Percentiles rank a stretch among this genome's conserved stretches.
Conservation (phyloP, 202 grass and related monocot species). For the Cymbopogon flexuosus region DNA sequence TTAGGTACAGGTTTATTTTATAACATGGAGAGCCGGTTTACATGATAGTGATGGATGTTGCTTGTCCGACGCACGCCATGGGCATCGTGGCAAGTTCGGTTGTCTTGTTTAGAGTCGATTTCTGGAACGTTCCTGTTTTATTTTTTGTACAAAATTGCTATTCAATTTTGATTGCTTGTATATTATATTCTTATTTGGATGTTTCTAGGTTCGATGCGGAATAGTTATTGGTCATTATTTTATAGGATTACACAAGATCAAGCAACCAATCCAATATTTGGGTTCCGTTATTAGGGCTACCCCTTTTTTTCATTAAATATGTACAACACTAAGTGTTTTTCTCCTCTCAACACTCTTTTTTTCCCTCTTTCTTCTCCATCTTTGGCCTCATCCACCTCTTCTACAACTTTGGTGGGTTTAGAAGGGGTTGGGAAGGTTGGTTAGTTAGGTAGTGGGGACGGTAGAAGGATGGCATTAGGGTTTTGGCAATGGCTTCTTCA, state of each 20-base stretch:
- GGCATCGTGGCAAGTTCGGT: neutral
- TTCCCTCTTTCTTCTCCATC: no score
- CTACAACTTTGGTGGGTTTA: no score
- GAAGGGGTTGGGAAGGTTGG: no score
- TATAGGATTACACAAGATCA: neutral
- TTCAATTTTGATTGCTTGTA: constrained; percentile 28
- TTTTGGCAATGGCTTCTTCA: no score
- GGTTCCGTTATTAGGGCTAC: no score
- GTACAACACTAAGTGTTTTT: no score
- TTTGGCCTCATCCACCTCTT: no score
- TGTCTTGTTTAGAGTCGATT: constrained; percentile 34
- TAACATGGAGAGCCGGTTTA: constrained; percentile 3
- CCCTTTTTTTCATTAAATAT: no score
- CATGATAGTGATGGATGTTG: constrained; percentile 24
- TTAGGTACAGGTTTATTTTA: constrained; percentile 34
- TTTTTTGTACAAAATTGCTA: constrained; percentile 35
- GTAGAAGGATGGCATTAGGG: no score
- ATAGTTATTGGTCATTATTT: neutral
- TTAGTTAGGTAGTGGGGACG: no score
- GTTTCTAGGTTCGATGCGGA: neutral
- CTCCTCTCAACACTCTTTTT: no score
- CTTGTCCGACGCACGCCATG: constrained; percentile 10
- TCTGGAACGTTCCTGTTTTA: constrained; percentile 2
- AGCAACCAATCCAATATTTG: neutral
- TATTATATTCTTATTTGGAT: neutral